Evolutionary conservation across 345 rosid species (phyloP), one percentile per base, ranked within the genome.

Genomic region (Mercurialis annua): DNA sequence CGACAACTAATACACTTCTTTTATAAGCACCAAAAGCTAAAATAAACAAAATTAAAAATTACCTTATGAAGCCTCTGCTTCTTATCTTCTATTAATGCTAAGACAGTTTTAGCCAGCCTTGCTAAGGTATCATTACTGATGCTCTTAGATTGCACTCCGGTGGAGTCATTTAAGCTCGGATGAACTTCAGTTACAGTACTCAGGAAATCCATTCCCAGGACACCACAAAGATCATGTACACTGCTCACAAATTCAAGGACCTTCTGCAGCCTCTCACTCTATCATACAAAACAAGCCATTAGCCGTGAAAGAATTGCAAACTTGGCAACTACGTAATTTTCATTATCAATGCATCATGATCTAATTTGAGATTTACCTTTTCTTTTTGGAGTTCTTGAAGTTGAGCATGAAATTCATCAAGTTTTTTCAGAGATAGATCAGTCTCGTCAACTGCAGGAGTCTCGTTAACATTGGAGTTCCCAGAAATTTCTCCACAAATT

Each of bases 151-250:
- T 88, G 90, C 71, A 71, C 77, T 74, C 74, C 77, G 57, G 74
- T 71, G 2, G 87, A 76, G 66, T 89, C 98, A 83, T 83, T 85
- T 76, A 93, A 86, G 88, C 97, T 93, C 10, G 98, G 96, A 78
- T 93, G 97, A 80, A 91, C 97, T 71, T 89, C 92, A 38, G 87
- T 87, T 62, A 93, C 80, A 4, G 95, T 83, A 59, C 85, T 74
- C 67, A 87, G 81, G 78, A 94, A 91, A 76, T 91, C 99, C 87
- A 94, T 80, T 31, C 93, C 93, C 56, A 94, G 92, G 40, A 87
- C 99, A 43, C 85, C 80, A 70, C 96, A 94, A 55, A 94, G 90
- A 80, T 89, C 97, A 80, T 91, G 99, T 70, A 91, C 96, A n/a
- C 84, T 86, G 76, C 91, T 86, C 62, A 91, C 99, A 70, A 87